A percentile compares a stretch with the other conserved stretches of the same genome.
phyloP scores from a whole-genome alignment of 2,329 filamentous ascomycete species.

The Akanthomyces muscarius region DNA sequence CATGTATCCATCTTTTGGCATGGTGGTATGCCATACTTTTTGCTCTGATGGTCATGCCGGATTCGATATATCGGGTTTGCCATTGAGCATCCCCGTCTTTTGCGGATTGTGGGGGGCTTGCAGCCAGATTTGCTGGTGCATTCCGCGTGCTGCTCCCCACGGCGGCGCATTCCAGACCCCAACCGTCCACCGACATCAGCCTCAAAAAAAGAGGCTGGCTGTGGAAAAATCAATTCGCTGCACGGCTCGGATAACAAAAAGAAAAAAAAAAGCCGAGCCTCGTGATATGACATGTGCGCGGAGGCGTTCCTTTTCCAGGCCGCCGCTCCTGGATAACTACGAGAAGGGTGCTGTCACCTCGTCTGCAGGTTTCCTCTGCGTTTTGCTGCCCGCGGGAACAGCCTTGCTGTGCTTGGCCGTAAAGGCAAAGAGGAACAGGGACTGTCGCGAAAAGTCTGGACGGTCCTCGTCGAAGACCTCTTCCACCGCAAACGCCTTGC shows the following conservation, averaged over 20 bases:
- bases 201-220: slow-evolving; percentile 3
- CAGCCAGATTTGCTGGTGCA: not conserved
- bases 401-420: slow-evolving; percentile 33
- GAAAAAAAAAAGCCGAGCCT: not conserved
- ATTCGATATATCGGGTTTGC: not conserved
- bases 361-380: not conserved
- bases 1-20: not conserved
- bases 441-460: slow-evolving; percentile 52
- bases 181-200: not conserved
- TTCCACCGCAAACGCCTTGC: slow-evolving; percentile 60
- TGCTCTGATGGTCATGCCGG: not conserved
- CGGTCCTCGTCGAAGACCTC: slow-evolving; percentile 61
- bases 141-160: not conserved
- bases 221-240: not conserved
- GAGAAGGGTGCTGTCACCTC: not conserved
- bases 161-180: not conserved
- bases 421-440: slow-evolving; percentile 59
- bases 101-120: not conserved
- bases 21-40: not conserved
- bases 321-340: not conserved
- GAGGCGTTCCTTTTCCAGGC: too few relatives aligned
- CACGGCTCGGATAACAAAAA: too few relatives aligned
- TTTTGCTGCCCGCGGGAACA: not conserved
- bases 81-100: not conserved
- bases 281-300: not conserved